Evolutionary conservation across 768 basidiomycete species (phyloP), one percentile per base, ranked within the genome.

Genomic region (Heimioporus sp.): DNA sequence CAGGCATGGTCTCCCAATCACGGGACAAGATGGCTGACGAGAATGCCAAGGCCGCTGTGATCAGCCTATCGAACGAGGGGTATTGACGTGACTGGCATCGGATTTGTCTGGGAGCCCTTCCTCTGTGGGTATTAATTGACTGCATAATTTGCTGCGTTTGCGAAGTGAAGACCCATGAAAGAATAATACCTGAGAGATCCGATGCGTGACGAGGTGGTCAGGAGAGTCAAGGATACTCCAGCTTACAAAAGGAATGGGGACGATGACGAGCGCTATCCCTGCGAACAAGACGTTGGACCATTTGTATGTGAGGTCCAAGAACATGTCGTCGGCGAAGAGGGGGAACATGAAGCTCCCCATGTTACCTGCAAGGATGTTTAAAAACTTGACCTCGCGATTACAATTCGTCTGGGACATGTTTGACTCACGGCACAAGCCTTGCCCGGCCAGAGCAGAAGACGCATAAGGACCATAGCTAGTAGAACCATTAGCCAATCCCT

Each of bases 391-490:
- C n/a, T 34, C 16, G 4, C 1, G 6, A 28, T 28, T 28, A 28
- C 5, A 3, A 31, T 16, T 30, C 13, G 8, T 37, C 19, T 20
- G 7, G 6, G 3, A n/a, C 24, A 21, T 16, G n/a, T 28, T 31
- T 48, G 46, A 68, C 78, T 38, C 61, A 76, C 83, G 73, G 46
- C 76, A 73, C 41, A 86, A 73, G 53, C 80, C 79, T 61, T 86
- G 83, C 2, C 79, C 85, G 1, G 86, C 85, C 10, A 86, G 68
- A 20, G 85, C 85, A 5, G 82, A 84, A 1, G 83, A 85, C 1
- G 85, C 83, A 63, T 80, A 85, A 2, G 75, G 75, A 2, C 79
- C 79, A 59, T 81, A 80, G 54, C 79, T 64, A 28, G 17, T 73
- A 24, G 12, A 15, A 28, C 19, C 17, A 57, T 59, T 6, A 47